These are phyloP conservation scores for Crithidia sp. DNA, from an alignment of 208 protist genomes.

Conservation along the genomic window DNA sequence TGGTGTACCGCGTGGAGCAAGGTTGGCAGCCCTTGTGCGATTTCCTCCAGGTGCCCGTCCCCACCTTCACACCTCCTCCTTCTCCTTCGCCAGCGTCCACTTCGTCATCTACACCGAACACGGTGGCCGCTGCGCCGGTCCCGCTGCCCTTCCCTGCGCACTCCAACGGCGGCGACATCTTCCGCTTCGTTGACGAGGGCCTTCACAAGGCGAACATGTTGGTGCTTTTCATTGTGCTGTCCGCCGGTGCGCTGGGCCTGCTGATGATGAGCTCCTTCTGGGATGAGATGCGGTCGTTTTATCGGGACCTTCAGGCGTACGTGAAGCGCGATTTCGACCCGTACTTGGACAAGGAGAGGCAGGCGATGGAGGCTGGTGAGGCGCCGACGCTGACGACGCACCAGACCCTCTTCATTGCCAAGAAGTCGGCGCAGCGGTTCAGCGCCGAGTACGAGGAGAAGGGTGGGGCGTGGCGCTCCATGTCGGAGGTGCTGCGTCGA, in stretches of 20 bases:
- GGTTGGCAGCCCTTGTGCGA: conserved; percentile 83
- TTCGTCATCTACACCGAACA: background rate
- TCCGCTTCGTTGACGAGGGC: conserved; percentile 47
- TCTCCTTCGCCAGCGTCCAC: background rate
- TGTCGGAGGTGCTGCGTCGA: conserved; percentile 22
- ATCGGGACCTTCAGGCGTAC: conserved; percentile 36
- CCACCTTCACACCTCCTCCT: conserved; percentile 3
- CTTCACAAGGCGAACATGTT: conserved; percentile 40
- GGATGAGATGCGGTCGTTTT: conserved; percentile 30
- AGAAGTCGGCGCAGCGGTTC: conserved; percentile 67
- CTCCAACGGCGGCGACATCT: conserved; percentile 43
- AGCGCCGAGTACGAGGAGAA: conserved; percentile 55
- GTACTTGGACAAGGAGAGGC: conserved; percentile 36
- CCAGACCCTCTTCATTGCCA: conserved; percentile 53
- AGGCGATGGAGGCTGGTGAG: conserved; percentile 15
- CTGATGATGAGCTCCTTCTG: conserved; percentile 56
- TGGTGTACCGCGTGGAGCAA: conserved; percentile 73
- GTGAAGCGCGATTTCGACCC: conserved; percentile 46
- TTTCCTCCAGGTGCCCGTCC: conserved; percentile 64
- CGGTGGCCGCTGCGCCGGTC: conserved; percentile 15
- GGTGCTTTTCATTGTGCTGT: conserved; percentile 33
- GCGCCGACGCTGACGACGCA: conserved; percentile 41
- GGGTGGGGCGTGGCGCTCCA: conserved; percentile 38
- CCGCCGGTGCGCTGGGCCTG: conserved; percentile 36
- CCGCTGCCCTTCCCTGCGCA: conserved; percentile 60